Evolutionary conservation across 2,329 filamentous ascomycete species (phyloP).

Genomic region (Magnaporthiopsis rhizophila): DNA sequence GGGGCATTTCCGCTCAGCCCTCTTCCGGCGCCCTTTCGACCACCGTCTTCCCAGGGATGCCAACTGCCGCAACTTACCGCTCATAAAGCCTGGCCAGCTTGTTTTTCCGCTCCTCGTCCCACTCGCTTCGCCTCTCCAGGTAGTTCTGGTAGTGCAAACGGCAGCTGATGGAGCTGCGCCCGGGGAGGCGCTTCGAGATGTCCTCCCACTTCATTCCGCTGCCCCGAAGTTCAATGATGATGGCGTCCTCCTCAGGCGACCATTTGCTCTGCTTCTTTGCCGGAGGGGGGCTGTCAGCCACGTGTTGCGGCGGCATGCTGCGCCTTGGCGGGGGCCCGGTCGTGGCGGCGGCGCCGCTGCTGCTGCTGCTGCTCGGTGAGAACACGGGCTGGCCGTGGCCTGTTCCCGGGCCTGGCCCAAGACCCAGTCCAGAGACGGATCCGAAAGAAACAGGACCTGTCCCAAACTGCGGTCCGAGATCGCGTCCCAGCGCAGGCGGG

Average conservation of each 20-base stretch:
- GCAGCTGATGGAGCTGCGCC: conserved; percentile 88
- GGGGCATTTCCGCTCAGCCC: neutral
- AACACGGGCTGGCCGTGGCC: conserved; percentile 1
- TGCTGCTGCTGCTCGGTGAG: neutral
- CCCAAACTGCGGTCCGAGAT: neutral
- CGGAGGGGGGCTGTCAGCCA: conserved; percentile 48
- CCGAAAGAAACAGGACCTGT: neutral
- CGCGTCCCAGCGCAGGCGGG: conserved; percentile 1
- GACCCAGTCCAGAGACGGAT: neutral
- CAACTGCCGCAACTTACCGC: conserved; percentile 53
- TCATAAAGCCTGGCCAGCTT: conserved; percentile 92
- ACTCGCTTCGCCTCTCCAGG: conserved; percentile 82
- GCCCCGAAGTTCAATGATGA: conserved; percentile 85
- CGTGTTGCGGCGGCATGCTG: conserved; percentile 42
- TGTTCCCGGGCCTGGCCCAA: conserved; percentile 8
- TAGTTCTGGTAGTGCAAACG: conserved; percentile 96
- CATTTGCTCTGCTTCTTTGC: conserved; percentile 96
- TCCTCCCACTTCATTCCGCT: conserved; percentile 98
- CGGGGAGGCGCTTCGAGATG: conserved; percentile 84
- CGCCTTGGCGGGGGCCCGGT: conserved; percentile 29
- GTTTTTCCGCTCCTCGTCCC: conserved; percentile 97
- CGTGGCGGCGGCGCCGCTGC: neutral
- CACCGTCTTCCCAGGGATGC: neutral
- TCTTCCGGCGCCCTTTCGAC: neutral
- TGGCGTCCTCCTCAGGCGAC: conserved; percentile 86